phyloP scores from a whole-genome alignment of 129 eudicot species.

The Flaveria brownii region DNA sequence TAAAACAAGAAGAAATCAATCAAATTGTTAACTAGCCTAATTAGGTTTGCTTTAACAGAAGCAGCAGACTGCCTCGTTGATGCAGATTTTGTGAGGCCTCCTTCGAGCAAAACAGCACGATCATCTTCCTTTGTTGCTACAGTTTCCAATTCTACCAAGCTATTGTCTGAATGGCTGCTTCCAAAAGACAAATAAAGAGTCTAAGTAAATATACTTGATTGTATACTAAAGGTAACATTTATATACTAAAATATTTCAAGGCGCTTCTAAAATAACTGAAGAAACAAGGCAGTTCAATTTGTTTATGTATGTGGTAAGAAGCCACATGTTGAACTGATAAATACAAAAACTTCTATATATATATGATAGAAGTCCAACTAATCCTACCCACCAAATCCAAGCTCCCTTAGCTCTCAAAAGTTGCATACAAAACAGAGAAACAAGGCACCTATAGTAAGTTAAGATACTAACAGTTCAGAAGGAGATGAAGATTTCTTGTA shows the following conservation, averaged over 20 bases:
- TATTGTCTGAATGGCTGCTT: slow-evolving; percentile 83
- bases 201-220: neutral
- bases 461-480: slow-evolving; percentile 59
- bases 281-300: neutral
- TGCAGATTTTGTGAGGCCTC: slow-evolving; percentile 79
- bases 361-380: neutral
- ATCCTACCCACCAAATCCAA: neutral
- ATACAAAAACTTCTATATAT: neutral
- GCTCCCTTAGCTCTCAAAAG: neutral
- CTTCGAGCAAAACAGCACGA: slow-evolving; percentile 78
- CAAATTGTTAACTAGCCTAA: slow-evolving; percentile 50
- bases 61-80: slow-evolving; percentile 59
- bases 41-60: slow-evolving; percentile 61
- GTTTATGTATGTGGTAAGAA: neutral
- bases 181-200: slow-evolving; percentile 12
- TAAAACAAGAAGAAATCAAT: neutral
- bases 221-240: neutral
- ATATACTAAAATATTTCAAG: neutral
- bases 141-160: slow-evolving; percentile 70
- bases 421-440: slow-evolving; percentile 27
- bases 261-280: neutral
- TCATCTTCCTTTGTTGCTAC: slow-evolving; percentile 74
- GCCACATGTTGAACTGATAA: neutral
- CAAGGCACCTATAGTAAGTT: too few relatives aligned
- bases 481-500: slow-evolving; percentile 65